These are phyloP conservation scores for Sugiyamaella chiloensis DNA, from an alignment of 805 yeast genomes.

Conservation along the genomic window DNA sequence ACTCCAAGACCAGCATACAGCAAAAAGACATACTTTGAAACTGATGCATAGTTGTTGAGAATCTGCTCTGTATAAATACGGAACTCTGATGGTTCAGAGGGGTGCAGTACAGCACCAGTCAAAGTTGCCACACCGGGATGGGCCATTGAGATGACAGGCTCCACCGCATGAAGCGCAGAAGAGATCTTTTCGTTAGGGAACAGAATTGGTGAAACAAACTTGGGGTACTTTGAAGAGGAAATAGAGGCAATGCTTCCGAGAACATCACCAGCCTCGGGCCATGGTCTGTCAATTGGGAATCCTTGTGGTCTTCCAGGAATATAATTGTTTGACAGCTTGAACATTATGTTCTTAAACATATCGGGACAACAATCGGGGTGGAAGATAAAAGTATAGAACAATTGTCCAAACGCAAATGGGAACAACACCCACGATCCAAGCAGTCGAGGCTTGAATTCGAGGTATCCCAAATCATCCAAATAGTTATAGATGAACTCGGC, in stretches of 20 bases:
- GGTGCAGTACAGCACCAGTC: slow-evolving; percentile 35
- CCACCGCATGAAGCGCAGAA: slow-evolving; percentile 18
- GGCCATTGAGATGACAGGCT: slow-evolving; percentile 31
- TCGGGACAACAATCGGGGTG: slow-evolving; percentile 36
- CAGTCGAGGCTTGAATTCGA: slow-evolving; percentile 35
- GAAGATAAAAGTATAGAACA: slow-evolving; percentile 35
- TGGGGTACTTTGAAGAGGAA: slow-evolving; percentile 33
- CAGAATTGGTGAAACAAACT: slow-evolving; percentile 31
- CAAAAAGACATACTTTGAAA: slow-evolving; percentile 31
- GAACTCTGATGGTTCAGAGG: slow-evolving; percentile 27
- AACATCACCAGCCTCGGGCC: slow-evolving; percentile 34
- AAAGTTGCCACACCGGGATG: slow-evolving; percentile 33
- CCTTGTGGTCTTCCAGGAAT: slow-evolving; percentile 31
- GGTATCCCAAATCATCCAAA: slow-evolving; percentile 33
- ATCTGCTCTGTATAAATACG: slow-evolving; percentile 27
- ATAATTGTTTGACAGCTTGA: slow-evolving; percentile 30
- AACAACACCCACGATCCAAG: slow-evolving; percentile 40
- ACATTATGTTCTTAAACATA: slow-evolving; percentile 31
- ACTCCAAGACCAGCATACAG: slow-evolving; percentile 27
- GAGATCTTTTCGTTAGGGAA: slow-evolving; percentile 24
- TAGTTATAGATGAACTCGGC: slow-evolving; percentile 35
- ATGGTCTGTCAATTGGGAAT: slow-evolving; percentile 29
- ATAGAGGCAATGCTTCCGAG: slow-evolving; percentile 32
- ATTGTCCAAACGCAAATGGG: slow-evolving; percentile 40
- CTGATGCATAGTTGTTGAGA: slow-evolving; percentile 23